These are phyloP conservation scores for Dalechampia spathulata DNA, from an alignment of 441 rosid species.

Conservation along the genomic window DNA sequence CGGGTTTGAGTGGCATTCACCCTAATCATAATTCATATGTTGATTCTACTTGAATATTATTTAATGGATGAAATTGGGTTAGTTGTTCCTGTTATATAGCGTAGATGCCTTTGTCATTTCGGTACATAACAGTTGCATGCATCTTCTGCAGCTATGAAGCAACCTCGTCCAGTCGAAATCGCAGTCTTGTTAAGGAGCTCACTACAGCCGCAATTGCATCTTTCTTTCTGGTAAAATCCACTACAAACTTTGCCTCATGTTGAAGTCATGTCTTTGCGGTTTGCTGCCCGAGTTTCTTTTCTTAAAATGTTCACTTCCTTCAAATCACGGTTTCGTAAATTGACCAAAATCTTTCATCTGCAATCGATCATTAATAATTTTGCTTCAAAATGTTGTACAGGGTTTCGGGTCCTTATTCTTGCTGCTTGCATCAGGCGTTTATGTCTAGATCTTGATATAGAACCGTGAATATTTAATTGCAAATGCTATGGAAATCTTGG, in stretches of 20 bases:
- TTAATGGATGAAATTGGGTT: too few relatives aligned
- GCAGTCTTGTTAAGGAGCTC: slow-evolving; percentile 68
- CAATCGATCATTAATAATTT: background rate
- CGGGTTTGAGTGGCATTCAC: too few relatives aligned
- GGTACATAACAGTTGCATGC: slow-evolving; percentile 1
- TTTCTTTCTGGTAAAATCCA: slow-evolving; percentile 88
- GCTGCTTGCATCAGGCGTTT: slow-evolving; percentile 85
- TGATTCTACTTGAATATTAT: too few relatives aligned
- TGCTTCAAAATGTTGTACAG: slow-evolving; percentile 37
- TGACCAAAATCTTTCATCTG: too few relatives aligned
- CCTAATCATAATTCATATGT: too few relatives aligned
- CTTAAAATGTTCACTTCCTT: too few relatives aligned
- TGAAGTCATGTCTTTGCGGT: too few relatives aligned
- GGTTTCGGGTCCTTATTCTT: slow-evolving; percentile 93
- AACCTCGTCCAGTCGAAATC: slow-evolving; percentile 65
- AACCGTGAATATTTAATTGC: too few relatives aligned
- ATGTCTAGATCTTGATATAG: too few relatives aligned
- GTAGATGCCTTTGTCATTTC: background rate
- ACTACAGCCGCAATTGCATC: slow-evolving; percentile 74
- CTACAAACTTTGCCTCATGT: too few relatives aligned
- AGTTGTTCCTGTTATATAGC: background rate
- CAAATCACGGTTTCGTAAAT: too few relatives aligned
- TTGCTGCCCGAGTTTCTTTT: background rate
- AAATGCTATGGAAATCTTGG: too few relatives aligned
- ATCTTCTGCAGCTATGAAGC: slow-evolving; percentile 61